phyloP scores from a whole-genome alignment of 2,329 filamentous ascomycete genomes.

The Emericellopsis atlantica region DNA sequence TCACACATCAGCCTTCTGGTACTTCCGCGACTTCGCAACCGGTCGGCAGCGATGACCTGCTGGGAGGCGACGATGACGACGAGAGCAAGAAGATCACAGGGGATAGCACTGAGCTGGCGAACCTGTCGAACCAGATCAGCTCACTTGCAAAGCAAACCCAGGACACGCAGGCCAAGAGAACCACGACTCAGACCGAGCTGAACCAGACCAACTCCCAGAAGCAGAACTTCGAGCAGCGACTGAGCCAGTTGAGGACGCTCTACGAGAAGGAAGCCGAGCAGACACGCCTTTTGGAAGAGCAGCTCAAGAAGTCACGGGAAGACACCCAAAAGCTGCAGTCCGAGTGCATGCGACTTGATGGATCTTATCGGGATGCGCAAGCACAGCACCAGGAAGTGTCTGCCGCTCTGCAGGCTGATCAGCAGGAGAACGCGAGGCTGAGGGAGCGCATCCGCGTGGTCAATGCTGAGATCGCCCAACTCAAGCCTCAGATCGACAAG shows the following conservation, averaged over 20 bases:
- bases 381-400: conserved; percentile 68
- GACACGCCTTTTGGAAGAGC: conserved; percentile 74
- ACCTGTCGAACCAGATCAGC: conserved; percentile 90
- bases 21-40: conserved; percentile 27
- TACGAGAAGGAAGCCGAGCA: conserved; percentile 92
- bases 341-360: conserved; percentile 75
- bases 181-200: conserved; percentile 67
- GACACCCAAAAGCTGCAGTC: conserved; percentile 77
- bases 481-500: conserved; percentile 89
- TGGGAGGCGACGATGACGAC: conserved; percentile 84
- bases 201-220: conserved; percentile 76
- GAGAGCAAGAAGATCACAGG: conserved; percentile 77
- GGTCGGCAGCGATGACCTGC: conserved; percentile 60
- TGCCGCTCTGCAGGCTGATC: conserved; percentile 67
- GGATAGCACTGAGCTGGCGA: conserved; percentile 86
- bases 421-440: conserved; percentile 73
- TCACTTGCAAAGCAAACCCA: conserved; percentile 90
- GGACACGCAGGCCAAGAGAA: conserved; percentile 74
- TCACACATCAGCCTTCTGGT: conserved; percentile 68
- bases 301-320: conserved; percentile 59
- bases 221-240: conserved; percentile 78
- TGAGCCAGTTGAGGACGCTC: conserved; percentile 72
- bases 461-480: conserved; percentile 69
- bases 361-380: conserved; percentile 67
- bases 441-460: conserved; percentile 79